Percentiles rank a stretch among this genome's conserved stretches.
phyloP scores from a whole-genome alignment of 2,329 filamentous ascomycete genomes.

The Pseudogymnoascus sp. region DNA sequence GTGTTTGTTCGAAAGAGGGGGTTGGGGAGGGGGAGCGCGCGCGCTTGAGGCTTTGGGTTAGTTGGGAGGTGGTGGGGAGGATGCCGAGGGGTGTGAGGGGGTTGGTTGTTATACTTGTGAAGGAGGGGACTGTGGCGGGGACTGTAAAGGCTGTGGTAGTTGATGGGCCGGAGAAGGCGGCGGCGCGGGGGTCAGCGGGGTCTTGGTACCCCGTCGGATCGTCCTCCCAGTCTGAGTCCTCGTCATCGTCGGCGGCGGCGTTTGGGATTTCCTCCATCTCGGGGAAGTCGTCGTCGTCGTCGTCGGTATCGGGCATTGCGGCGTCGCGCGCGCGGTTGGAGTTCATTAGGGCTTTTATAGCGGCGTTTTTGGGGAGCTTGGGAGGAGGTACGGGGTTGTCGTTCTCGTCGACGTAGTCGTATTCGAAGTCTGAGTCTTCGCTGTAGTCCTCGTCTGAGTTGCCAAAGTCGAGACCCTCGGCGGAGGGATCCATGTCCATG shows the following conservation, averaged over 20 bases:
- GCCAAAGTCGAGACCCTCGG: neutral
- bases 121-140: neutral
- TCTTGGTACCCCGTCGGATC: neutral
- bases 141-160: neutral
- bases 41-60: neutral
- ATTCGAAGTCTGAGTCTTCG: neutral
- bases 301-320: neutral
- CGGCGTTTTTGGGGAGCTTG: neutral
- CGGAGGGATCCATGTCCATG: neutral
- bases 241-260: neutral
- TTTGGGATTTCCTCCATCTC: neutral
- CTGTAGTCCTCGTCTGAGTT: slow-evolving; percentile 6
- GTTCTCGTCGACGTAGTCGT: neutral
- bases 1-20: neutral
- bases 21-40: neutral
- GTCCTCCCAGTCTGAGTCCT: slow-evolving; percentile 4
- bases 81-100: neutral
- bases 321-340: neutral
- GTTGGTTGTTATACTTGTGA: neutral
- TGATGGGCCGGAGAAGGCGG: neutral
- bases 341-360: neutral
- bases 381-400: neutral
- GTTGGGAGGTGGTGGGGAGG: neutral
- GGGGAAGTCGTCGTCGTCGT: slow-evolving; percentile 1
- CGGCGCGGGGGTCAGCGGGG: neutral